A percentile compares a stretch with the other conserved stretches of the same genome.
Evolutionary conservation across 139 green algal species (phyloP).

Genomic region (Micractinium conductrix): DNA sequence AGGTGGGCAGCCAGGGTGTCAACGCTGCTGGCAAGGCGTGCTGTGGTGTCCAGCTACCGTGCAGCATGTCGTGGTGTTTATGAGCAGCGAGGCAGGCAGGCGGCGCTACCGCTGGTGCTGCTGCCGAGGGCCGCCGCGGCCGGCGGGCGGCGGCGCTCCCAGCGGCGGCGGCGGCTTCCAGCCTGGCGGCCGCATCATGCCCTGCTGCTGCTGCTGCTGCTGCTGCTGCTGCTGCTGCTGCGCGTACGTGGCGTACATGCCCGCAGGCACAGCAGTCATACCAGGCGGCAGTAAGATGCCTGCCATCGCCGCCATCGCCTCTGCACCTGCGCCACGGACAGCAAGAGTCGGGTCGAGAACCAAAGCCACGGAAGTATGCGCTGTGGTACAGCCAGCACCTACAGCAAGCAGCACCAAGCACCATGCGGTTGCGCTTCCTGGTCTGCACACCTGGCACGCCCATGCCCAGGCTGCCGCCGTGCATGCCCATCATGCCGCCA

Average conservation of each 20-base stretch:
- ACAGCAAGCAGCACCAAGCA: too few species aligned
- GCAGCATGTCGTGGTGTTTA: neutral
- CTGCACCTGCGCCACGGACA: too few species aligned
- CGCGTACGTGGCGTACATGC: neutral
- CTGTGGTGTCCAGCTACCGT: neutral
- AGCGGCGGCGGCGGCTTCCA: conserved; percentile 24
- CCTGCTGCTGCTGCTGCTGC: conserved; percentile 17
- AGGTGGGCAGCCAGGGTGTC: neutral
- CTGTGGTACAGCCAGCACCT: too few species aligned
- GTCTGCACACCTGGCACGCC: too few species aligned
- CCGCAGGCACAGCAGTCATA: neutral
- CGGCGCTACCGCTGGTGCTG: neutral
- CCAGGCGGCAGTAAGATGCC: too few species aligned
- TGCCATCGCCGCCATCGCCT: too few species aligned
- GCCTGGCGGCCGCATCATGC: neutral
- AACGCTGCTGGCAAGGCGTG: neutral
- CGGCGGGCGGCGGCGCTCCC: neutral
- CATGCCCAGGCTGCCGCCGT: conserved; percentile 2
- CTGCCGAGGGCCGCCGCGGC: neutral
- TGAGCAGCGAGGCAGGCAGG: too few species aligned
- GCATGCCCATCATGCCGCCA: too few species aligned
- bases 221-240: neutral
- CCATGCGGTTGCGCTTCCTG: too few species aligned
- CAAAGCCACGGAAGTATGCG: too few species aligned
- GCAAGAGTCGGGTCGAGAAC: too few species aligned